Evolutionary conservation across 306 rosid genomes (phyloP).

Genomic region (Ceratonia siliqua): DNA sequence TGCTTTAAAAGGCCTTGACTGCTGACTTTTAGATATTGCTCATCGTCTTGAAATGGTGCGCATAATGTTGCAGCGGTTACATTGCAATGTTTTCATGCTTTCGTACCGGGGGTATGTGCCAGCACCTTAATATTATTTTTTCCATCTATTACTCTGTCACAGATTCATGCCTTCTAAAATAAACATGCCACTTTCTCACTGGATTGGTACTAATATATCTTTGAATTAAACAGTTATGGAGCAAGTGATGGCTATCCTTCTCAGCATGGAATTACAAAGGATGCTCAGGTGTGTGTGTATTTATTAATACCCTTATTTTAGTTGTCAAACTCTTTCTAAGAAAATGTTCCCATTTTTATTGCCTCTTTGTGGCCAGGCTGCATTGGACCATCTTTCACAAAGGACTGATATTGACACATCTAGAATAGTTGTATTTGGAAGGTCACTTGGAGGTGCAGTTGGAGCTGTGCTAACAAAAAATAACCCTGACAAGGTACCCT

Average conservation of each 20-base stretch:
- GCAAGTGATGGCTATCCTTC: conserved; percentile 99
- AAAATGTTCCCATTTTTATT: not conserved
- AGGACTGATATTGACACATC: conserved; percentile 91
- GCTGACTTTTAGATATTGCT: conserved; percentile 79
- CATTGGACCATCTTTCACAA: conserved; percentile 94
- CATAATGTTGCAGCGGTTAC: conserved; percentile 77
- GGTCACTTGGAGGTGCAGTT: conserved; percentile 99
- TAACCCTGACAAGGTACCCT: conserved; percentile 90
- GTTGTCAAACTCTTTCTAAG: not conserved
- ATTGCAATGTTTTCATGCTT: conserved; percentile 95
- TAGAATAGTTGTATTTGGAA: conserved; percentile 89
- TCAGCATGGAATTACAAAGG: conserved; percentile 86
- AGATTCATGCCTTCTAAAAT: conserved; percentile 17
- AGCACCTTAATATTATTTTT: conserved; percentile 10
- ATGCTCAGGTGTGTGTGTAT: conserved; percentile 77
- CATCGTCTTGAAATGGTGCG: conserved; percentile 99
- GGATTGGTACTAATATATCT: conserved; percentile 31
- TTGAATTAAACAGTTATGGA: conserved; percentile 68
- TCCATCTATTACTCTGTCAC: not conserved
- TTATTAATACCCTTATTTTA: conserved; percentile 14
- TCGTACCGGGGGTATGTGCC: conserved; percentile 88
- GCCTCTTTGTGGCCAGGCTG: conserved; percentile 62
- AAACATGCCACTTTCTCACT: conserved; percentile 20
- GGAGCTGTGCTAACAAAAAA: conserved; percentile 82
- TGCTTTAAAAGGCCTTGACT: conserved; percentile 65